phyloP scores from a whole-genome alignment of 140 eudicot species.

The Oenanthe javanica region DNA sequence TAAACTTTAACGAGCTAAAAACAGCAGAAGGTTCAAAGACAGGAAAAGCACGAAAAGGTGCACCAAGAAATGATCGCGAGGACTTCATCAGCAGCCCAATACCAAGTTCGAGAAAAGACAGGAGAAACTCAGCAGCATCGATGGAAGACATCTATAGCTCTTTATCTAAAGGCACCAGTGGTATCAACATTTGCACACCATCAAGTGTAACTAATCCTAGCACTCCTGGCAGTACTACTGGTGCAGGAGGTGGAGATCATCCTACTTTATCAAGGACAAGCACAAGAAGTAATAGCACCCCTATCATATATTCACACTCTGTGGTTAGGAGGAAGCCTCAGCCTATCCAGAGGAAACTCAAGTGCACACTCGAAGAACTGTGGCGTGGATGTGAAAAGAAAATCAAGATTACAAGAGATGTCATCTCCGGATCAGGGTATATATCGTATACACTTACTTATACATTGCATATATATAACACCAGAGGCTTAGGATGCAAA shows the following conservation, averaged over 20 bases:
- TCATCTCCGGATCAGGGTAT: conserved; percentile 42
- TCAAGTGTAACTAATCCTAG: conserved; percentile 15
- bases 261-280: conserved; percentile 15
- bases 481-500: too few species aligned
- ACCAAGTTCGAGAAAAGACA: conserved; percentile 13
- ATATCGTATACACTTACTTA: not conserved
- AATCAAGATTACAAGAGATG: conserved; percentile 42
- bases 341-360: conserved; percentile 36
- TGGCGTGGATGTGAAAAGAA: conserved; percentile 45
- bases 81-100: conserved; percentile 14
- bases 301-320: conserved; percentile 41
- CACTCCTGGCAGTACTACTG: conserved; percentile 6
- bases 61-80: conserved; percentile 4
- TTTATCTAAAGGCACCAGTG: not conserved
- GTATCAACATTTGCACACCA: conserved; percentile 9
- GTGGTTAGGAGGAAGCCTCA: conserved; percentile 27
- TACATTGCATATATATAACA: not conserved
- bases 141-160: conserved; percentile 15
- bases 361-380: conserved; percentile 52
- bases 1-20: conserved; percentile 10
- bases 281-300: conserved; percentile 28
- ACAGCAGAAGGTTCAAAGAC: conserved; percentile 14
- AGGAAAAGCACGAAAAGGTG: conserved; percentile 6
- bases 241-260: not conserved
- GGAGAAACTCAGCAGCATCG: conserved; percentile 15